Evolutionary conservation across 192 early-diverging fungal genomes (phyloP).

Genomic region (Coemansia sp.): DNA sequence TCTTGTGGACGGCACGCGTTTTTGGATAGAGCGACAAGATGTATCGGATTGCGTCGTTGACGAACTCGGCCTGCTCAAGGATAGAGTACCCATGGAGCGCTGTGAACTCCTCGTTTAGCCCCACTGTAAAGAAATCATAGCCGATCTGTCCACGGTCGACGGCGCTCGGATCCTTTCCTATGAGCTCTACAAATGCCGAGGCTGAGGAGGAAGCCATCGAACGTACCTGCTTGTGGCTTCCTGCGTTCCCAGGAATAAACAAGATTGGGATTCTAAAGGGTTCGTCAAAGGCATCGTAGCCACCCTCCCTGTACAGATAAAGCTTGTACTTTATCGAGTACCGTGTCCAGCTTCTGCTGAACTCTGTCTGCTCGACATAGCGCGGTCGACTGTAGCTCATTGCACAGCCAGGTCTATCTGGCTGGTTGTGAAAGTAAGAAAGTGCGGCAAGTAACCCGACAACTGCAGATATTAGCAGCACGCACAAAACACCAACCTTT

Average conservation of each 20-base stretch:
- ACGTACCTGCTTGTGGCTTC: slow-evolving; percentile 85
- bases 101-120: slow-evolving; percentile 88
- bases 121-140: slow-evolving; percentile 61
- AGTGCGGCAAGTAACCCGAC: slow-evolving; percentile 40
- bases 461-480: slow-evolving; percentile 17
- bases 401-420: slow-evolving; percentile 54
- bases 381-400: slow-evolving; percentile 64
- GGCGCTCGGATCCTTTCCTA: slow-evolving; percentile 11
- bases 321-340: slow-evolving; percentile 77
- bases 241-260: slow-evolving; percentile 95
- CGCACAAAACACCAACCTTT: slow-evolving; percentile 4
- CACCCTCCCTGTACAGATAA: slow-evolving; percentile 73
- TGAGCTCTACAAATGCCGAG: slow-evolving; percentile 56
- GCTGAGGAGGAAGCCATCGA: slow-evolving; percentile 79
- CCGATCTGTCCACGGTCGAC: slow-evolving; percentile 43
- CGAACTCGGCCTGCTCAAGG: slow-evolving; percentile 82
- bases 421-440: slow-evolving; percentile 68
- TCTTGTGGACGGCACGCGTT: slow-evolving; percentile 29
- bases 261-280: slow-evolving; percentile 80
- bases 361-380: slow-evolving; percentile 46
- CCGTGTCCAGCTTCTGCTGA: slow-evolving; percentile 44
- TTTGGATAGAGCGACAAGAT: slow-evolving; percentile 71
- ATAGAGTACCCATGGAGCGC: slow-evolving; percentile 84
- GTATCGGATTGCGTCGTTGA: slow-evolving; percentile 76
- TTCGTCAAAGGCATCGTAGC: slow-evolving; percentile 38